Percentiles rank a stretch among this genome's conserved stretches.
Conservation (phyloP, 2,329 filamentous ascomycete genomes). For the Trichoderma sp. region DNA sequence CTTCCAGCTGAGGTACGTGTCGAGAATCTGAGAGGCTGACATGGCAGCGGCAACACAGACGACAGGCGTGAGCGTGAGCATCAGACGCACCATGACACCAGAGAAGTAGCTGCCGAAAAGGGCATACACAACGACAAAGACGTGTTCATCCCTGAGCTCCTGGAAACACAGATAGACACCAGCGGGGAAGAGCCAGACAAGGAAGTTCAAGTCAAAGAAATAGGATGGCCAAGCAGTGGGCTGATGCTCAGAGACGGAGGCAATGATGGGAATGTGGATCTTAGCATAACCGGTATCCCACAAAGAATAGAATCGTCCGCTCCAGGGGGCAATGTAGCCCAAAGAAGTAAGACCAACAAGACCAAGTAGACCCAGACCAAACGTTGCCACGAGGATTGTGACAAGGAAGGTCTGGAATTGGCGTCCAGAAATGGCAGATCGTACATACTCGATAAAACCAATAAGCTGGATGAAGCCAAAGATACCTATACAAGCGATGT, state of each 20-base stretch:
- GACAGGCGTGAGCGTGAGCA: conserved; percentile 94
- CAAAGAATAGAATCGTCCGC: conserved; percentile 96
- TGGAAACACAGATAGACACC: conserved; percentile 99
- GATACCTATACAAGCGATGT: conserved; percentile 62
- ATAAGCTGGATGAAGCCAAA: conserved; percentile 95
- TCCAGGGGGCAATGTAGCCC: conserved; percentile 95
- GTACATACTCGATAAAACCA: conserved; percentile 87
- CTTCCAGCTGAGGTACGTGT: conserved; percentile 74
- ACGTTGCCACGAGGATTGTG: conserved; percentile 71
- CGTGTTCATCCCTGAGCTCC: conserved; percentile 89
- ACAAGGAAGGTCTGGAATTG: conserved; percentile 92
- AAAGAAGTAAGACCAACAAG: conserved; percentile 86
- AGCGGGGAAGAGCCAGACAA: conserved; percentile 98
- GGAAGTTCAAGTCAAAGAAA: conserved; percentile 97
- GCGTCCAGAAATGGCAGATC: conserved; percentile 82
- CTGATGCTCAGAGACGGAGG: conserved; percentile 99
- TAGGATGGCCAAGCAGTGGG: conserved; percentile 98
- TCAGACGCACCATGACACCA: conserved; percentile 98
- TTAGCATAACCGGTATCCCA: conserved; percentile 99
- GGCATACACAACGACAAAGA: conserved; percentile 97
- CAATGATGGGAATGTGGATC: conserved; percentile 99
- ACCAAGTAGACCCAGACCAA: conserved; percentile 70
- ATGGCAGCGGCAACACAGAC: conserved; percentile 94
- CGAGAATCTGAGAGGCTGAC: conserved; percentile 82
- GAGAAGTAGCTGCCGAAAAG: conserved; percentile 97